These are phyloP conservation scores for Lanmaoa pseudosensibilis DNA, from an alignment of 768 basidiomycete genomes.

Conservation along the genomic window DNA sequence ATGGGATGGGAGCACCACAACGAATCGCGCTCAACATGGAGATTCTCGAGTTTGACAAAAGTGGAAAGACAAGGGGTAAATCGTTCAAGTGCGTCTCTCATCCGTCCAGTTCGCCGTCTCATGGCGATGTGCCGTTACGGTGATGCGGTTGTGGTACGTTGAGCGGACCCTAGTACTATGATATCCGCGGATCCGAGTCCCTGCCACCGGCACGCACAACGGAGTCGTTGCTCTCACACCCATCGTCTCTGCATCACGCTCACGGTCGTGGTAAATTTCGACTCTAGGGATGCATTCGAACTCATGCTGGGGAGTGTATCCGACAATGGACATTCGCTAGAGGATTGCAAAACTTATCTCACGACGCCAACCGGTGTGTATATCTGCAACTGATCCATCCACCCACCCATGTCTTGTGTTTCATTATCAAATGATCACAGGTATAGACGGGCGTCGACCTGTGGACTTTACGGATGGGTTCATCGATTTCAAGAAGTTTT, in stretches of 20 bases:
- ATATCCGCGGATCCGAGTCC: slow-evolving; percentile 7
- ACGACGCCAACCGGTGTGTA: slow-evolving; percentile 55
- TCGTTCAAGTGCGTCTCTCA: slow-evolving; percentile 45
- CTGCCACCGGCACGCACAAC: background rate
- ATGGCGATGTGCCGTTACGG: background rate
- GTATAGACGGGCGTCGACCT: slow-evolving; percentile 6
- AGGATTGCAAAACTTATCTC: slow-evolving; percentile 80
- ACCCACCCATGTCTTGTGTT: background rate
- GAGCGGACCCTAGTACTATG: background rate
- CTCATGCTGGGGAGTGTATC: slow-evolving; percentile 83
- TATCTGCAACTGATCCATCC: background rate
- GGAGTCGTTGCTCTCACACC: slow-evolving; percentile 4
- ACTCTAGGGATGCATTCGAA: slow-evolving; percentile 76
- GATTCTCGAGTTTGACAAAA: slow-evolving; percentile 57
- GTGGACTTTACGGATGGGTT: slow-evolving; percentile 54
- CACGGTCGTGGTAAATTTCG: slow-evolving; percentile 17
- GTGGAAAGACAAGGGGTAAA: slow-evolving; percentile 19
- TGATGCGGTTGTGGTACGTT: background rate
- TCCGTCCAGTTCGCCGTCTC: background rate
- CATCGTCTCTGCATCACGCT: slow-evolving; percentile 7
- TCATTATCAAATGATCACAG: slow-evolving; percentile 5
- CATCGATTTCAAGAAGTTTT: slow-evolving; percentile 83
- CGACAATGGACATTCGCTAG: slow-evolving; percentile 73
- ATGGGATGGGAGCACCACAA: slow-evolving; percentile 78
- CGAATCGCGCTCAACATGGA: slow-evolving; percentile 62